Percentiles rank a stretch among this genome's conserved stretches.
phyloP scores from a whole-genome alignment of 306 rosid genomes.

The Rubus idaeus region DNA sequence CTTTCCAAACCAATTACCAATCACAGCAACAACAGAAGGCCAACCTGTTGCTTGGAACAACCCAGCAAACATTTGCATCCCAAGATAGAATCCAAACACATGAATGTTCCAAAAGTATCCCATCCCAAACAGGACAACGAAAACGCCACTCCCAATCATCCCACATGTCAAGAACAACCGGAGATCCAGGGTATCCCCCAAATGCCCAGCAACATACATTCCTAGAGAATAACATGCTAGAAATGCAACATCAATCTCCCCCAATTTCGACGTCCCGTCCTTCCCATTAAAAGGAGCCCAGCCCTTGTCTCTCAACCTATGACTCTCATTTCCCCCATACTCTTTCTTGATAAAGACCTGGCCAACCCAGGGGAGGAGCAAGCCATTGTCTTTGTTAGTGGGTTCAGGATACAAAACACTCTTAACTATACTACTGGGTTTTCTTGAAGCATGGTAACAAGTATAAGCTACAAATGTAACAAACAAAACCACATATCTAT shows the following conservation, averaged over 20 bases:
- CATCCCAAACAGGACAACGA: slow-evolving; percentile 67
- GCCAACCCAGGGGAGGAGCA: slow-evolving; percentile 41
- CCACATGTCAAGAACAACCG: slow-evolving; percentile 56
- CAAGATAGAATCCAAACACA: slow-evolving; percentile 53
- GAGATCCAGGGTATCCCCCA: slow-evolving; percentile 68
- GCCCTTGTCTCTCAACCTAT: slow-evolving; percentile 23
- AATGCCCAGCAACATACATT: slow-evolving; percentile 73
- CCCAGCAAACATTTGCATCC: slow-evolving; percentile 76
- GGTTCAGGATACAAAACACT: slow-evolving; percentile 60
- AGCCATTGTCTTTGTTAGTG: slow-evolving; percentile 7
- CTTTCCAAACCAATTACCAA: slow-evolving; percentile 88
- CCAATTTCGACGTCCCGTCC: slow-evolving; percentile 61
- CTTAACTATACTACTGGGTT: slow-evolving; percentile 66
- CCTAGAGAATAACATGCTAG: slow-evolving; percentile 66
- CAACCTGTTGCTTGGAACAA: slow-evolving; percentile 86
- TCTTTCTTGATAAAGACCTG: slow-evolving; percentile 28
- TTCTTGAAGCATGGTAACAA: slow-evolving; percentile 80
- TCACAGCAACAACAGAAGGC: slow-evolving; percentile 88
- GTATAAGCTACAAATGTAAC: slow-evolving; percentile 70
- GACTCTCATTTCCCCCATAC: not conserved
- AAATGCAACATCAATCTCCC: slow-evolving; percentile 77
- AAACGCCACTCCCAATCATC: slow-evolving; percentile 78
- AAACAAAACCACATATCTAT: slow-evolving; percentile 57
- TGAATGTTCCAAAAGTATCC: slow-evolving; percentile 69
- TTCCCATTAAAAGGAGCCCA: slow-evolving; percentile 70